phyloP scores from a whole-genome alignment of 1,284 basidiomycete species.

The Malassezia globosa region DNA sequence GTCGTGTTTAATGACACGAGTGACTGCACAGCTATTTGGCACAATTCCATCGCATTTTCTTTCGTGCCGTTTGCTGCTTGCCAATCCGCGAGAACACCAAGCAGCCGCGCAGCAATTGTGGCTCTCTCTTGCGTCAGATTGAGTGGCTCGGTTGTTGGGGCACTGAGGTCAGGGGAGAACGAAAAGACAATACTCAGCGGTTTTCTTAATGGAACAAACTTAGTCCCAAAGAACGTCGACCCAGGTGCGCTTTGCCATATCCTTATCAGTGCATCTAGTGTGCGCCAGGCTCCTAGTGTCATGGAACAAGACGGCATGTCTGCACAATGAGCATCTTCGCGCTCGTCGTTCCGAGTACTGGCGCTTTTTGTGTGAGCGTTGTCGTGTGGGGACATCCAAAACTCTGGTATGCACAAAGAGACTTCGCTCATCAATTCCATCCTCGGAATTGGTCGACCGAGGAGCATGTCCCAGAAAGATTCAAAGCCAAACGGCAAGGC shows the following conservation, averaged over 20 bases:
- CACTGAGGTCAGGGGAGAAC: not conserved
- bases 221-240: not conserved
- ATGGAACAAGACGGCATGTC: not conserved
- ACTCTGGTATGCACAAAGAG: not conserved
- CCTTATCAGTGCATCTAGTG: not conserved
- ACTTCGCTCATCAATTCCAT: not conserved
- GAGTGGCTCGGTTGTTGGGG: not conserved
- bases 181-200: not conserved
- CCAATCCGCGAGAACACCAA: not conserved
- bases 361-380: not conserved
- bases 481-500: not conserved
- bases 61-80: not conserved
- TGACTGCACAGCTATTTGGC: not conserved
- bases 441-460: not conserved
- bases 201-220: not conserved
- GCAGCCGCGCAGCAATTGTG: not conserved
- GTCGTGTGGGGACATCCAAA: slow-evolving; percentile 3
- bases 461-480: slow-evolving; percentile 7
- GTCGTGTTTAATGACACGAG: not conserved
- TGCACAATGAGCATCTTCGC: not conserved
- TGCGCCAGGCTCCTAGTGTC: slow-evolving; percentile 14
- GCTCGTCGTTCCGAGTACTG: too few relatives aligned
- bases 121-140: not conserved
- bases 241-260: not conserved
- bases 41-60: too few relatives aligned